Evolutionary conservation across 805 yeast species (phyloP), one percentile per base, ranked within the genome.

Genomic region (Wickerhamiella shivajii): DNA sequence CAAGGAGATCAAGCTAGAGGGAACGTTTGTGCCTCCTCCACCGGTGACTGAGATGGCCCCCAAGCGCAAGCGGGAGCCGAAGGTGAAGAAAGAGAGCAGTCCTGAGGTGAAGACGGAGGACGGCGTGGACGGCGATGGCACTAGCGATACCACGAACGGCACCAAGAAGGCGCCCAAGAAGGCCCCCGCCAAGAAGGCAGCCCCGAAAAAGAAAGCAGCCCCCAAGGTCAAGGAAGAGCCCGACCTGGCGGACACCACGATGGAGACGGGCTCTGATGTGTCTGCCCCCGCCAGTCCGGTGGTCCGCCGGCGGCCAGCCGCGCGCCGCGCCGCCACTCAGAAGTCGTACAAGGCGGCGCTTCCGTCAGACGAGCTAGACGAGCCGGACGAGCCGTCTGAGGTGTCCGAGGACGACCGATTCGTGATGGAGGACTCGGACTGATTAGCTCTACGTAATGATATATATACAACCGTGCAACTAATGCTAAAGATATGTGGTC

Each of bases 131-230:
- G 12, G 9, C 38, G 10, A 31, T 16, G 18, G 29, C 39, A 11
- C 34, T 18, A 27, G n/a, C 37, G 10, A 21, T 7, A 31, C 26
- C 33, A 3, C 22, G 27, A 6, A 30, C 32, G 11, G 24, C 32
- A 18, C 27, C 33, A 18, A 32, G 24, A 15, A 29, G 27, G 24
- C 23, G 37, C 10, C 39, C 45, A 16, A 28, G 24, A 44, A 47
- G 23, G 42, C 50, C 8, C 40, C 46, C 11, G 44, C 47, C 26
- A 51, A 49, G 25, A 45, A 53, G 31, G 48, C 52, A 33, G 36
- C 46, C 12, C 39, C 50, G 2, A 46, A 49, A 28, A 41, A 49
- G 16, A 30, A 42, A 3, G 32, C 49, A 5, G 49, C 44, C 37
- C 38, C 27, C 20, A 26, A 27, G 31, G 27, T 18, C 30, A 27